Percentiles rank a stretch among this genome's conserved stretches.
Conservation (phyloP, 495 filamentous ascomycete genomes). For the Penicillium paradoxum region DNA sequence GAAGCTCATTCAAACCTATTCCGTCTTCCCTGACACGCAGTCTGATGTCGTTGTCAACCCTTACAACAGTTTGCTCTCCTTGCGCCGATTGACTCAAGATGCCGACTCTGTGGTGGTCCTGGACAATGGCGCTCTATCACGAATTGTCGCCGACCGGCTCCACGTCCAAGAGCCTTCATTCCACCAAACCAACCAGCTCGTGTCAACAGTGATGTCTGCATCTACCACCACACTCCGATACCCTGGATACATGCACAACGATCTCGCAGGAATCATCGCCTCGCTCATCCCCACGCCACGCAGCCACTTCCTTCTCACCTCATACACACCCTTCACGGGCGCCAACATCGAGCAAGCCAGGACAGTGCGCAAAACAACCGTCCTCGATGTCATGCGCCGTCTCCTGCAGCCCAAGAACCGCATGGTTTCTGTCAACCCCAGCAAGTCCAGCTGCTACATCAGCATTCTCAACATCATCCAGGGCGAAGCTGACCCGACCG, state of each 20-base stretch:
- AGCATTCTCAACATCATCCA: slow-evolving; percentile 98
- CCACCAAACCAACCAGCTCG: slow-evolving; percentile 94
- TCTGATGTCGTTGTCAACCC: slow-evolving; percentile 95
- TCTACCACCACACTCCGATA: slow-evolving; percentile 94
- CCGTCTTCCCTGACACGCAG: slow-evolving; percentile 90
- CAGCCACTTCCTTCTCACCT: slow-evolving; percentile 96
- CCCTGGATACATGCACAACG: slow-evolving; percentile 99
- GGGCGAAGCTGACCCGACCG: slow-evolving; percentile 94
- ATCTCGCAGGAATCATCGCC: slow-evolving; percentile 92
- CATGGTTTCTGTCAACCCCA: slow-evolving; percentile 94
- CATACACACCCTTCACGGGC: slow-evolving; percentile 94
- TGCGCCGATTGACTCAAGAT: slow-evolving; percentile 88
- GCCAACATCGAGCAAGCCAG: slow-evolving; percentile 94
- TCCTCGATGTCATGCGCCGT: slow-evolving; percentile 94
- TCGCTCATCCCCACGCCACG: slow-evolving; percentile 93
- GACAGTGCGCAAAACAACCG: slow-evolving; percentile 95
- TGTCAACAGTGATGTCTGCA: slow-evolving; percentile 98
- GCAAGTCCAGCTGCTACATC: slow-evolving; percentile 97
- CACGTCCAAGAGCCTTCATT: slow-evolving; percentile 94
- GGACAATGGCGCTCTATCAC: slow-evolving; percentile 88
- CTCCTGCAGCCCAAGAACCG: slow-evolving; percentile 96
- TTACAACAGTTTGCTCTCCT: slow-evolving; percentile 91
- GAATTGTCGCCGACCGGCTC: slow-evolving; percentile 89
- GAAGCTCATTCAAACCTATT: slow-evolving; percentile 98
- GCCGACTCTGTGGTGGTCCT: slow-evolving; percentile 97